These are phyloP conservation scores for Coemansia sp. DNA, from an alignment of 192 early-diverging fungal species.

Conservation along the genomic window DNA sequence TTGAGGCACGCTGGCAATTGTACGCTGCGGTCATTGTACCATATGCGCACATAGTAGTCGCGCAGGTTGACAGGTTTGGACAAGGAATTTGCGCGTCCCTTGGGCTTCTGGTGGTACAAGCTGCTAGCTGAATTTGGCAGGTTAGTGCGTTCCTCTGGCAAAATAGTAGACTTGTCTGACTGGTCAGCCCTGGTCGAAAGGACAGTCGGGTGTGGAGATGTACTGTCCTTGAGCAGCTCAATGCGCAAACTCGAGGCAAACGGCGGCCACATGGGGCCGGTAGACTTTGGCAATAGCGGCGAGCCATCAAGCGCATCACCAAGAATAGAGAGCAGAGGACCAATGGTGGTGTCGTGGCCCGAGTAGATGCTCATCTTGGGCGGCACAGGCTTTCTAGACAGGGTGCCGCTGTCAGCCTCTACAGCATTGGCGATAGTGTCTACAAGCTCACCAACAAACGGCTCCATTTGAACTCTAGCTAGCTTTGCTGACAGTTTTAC, in stretches of 20 bases:
- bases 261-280: conserved; percentile 24
- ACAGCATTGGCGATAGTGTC: conserved; percentile 23
- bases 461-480: conserved; percentile 32
- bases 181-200: conserved; percentile 34
- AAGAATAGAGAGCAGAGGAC: conserved; percentile 34
- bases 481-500: conserved; percentile 12
- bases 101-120: conserved; percentile 27
- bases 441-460: conserved; percentile 25
- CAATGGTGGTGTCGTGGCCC: conserved; percentile 46
- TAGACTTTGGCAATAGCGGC: not conserved
- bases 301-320: conserved; percentile 4
- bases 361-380: conserved; percentile 42
- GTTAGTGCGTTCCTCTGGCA: conserved; percentile 19
- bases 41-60: conserved; percentile 52
- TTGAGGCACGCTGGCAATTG: conserved; percentile 41
- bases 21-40: conserved; percentile 35
- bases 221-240: conserved; percentile 42
- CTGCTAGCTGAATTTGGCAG: conserved; percentile 25
- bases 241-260: conserved; percentile 37
- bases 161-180: conserved; percentile 11
- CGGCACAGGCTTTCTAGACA: not conserved
- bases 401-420: conserved; percentile 23
- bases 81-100: not conserved
- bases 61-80: conserved; percentile 7
- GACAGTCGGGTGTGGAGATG: conserved; percentile 13